Evolutionary conservation across 805 yeast genomes (phyloP), one percentile per base, ranked within the genome.

Genomic region (Lachancea meyersii): DNA sequence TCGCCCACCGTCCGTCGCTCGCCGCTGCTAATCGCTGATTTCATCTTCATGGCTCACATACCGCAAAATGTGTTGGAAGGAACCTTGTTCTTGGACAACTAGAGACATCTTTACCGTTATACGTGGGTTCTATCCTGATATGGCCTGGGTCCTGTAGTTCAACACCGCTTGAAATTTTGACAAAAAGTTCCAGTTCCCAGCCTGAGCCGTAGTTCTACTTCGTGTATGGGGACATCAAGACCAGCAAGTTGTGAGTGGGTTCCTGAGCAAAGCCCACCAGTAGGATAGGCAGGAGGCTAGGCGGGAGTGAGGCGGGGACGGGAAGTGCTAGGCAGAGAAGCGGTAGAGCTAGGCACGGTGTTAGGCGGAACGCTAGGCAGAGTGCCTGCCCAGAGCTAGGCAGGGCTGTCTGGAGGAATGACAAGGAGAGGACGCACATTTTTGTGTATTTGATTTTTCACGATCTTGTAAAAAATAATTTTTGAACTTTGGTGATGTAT

Each of bases 1-100:
- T 13, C 28, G 10, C 28, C 13, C 28, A 19, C 38, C 24, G 14
- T 20, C 19, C 18, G 24, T 19, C 19, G 14, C 22, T 32, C 35
- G 35, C 35, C 4, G 14, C 13, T 14, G 13, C 14, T 4, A 4
- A 10, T 26, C 13, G 32, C 19, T 4, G 14, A 17, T 13, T 18
- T 14, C 18, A 17, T 13, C 35, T 7, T 17, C 20, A 8, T 34
- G 11, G 18, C 20, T 11, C 53, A 83, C 93, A 74, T 84, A 85
- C 93, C 97, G 98, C 80, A 93, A 86, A 80, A 93, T 93, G 94
- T 93, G 99, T 80, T 94, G 98, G 95, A 94, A 93, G 74, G 93
- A 86, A 75, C 95, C 96, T 79, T 86, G 83, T 80, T 93, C 98
- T 79, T 86, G 93, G 75, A 93, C 93, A 77, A 88, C 96, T 81